These are phyloP conservation scores for Zygosaccharomyces bisporus DNA, from an alignment of 805 yeast genomes.

Conservation along the genomic window DNA sequence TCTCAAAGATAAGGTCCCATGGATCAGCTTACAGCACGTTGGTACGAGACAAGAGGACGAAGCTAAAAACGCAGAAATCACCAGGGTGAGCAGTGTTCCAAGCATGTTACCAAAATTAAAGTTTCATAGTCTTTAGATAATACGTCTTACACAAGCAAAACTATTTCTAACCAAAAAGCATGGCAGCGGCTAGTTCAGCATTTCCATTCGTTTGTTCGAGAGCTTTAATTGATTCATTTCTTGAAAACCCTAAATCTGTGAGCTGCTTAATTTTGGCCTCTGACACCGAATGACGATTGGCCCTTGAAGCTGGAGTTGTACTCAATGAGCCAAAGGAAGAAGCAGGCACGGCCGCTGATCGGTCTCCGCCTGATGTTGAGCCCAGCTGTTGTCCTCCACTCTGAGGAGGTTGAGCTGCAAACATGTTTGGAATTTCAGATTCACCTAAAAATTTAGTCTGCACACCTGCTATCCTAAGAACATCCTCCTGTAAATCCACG, in stretches of 20 bases:
- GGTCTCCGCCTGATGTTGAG: not conserved
- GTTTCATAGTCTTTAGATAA: slow-evolving; percentile 25
- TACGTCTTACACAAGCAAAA: not conserved
- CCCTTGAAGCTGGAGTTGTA: not conserved
- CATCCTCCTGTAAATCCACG: slow-evolving; percentile 66
- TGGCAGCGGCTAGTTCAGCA: slow-evolving; percentile 80
- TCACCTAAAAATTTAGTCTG: slow-evolving; percentile 72
- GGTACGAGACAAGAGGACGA: slow-evolving; percentile 10
- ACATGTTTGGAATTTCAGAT: slow-evolving; percentile 54
- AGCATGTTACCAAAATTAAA: slow-evolving; percentile 26
- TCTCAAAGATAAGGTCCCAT: slow-evolving; percentile 31
- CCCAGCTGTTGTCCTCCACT: slow-evolving; percentile 1
- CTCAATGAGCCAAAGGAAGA: slow-evolving; percentile 15
- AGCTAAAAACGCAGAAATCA: slow-evolving; percentile 8
- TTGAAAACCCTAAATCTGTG: slow-evolving; percentile 66
- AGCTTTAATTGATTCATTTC: slow-evolving; percentile 61
- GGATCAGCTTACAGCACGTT: slow-evolving; percentile 32
- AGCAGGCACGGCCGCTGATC: slow-evolving; percentile 15
- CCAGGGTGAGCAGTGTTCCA: slow-evolving; percentile 21
- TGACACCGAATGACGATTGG: slow-evolving; percentile 16
- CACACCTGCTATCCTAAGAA: slow-evolving; percentile 65
- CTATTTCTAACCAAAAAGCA: slow-evolving; percentile 46
- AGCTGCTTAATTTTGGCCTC: slow-evolving; percentile 46
- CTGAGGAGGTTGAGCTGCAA: slow-evolving; percentile 6
- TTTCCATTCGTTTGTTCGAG: slow-evolving; percentile 67